Evolutionary conservation across 129 eudicot species (phyloP).

Genomic region (Escallonia herrerae): DNA sequence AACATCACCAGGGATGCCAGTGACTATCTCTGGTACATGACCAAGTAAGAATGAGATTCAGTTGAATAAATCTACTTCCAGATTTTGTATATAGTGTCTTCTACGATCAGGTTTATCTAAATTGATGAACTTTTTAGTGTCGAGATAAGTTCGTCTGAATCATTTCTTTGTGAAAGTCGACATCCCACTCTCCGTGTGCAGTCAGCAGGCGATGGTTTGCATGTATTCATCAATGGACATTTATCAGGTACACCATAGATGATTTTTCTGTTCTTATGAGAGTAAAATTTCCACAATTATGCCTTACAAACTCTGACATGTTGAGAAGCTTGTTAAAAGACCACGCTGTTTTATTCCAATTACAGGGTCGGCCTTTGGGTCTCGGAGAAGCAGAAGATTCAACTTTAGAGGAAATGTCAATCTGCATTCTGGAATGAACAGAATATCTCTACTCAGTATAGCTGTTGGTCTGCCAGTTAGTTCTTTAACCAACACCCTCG

Average conservation of each 20-base stretch:
- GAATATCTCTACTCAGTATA: slow-evolving; percentile 62
- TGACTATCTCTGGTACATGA: slow-evolving; percentile 86
- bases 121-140: slow-evolving; percentile 39
- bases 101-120: neutral
- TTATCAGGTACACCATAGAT: slow-evolving; percentile 37
- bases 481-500: slow-evolving; percentile 7
- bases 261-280: neutral
- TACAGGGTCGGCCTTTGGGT: slow-evolving; percentile 76
- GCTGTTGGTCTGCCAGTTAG: slow-evolving; percentile 81
- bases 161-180: slow-evolving; percentile 35
- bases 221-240: slow-evolving; percentile 61
- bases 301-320: neutral
- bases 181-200: slow-evolving; percentile 44
- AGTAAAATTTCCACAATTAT: neutral
- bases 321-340: neutral
- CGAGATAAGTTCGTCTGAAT: slow-evolving; percentile 51
- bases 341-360: slow-evolving; percentile 13
- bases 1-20: slow-evolving; percentile 76
- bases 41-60: slow-evolving; percentile 43
- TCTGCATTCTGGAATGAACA: slow-evolving; percentile 61
- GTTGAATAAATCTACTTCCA: neutral
- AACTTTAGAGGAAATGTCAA: slow-evolving; percentile 41
- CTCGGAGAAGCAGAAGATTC: slow-evolving; percentile 29
- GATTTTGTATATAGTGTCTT: slow-evolving; percentile 2
- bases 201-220: slow-evolving; percentile 76